Percentiles rank a stretch among this genome's conserved stretches.
These are phyloP conservation scores for Phytopythium vexans DNA, from an alignment of 352 stramenopile genomes.

Conservation along the genomic window DNA sequence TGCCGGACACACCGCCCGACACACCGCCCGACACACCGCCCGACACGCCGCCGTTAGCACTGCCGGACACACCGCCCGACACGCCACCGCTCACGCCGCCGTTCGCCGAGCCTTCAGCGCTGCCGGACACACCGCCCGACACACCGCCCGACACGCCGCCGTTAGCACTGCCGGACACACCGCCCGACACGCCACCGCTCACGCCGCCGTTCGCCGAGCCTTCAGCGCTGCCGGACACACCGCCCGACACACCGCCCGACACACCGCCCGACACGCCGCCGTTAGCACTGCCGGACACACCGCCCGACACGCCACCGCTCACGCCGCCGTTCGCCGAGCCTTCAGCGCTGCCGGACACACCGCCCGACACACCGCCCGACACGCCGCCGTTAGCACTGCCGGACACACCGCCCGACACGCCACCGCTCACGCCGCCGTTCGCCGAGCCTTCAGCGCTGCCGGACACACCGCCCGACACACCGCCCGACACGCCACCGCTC, in stretches of 20 bases:
- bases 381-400: constrained; percentile 1
- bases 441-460: too few relatives aligned
- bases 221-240: not conserved
- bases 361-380: not conserved
- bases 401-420: not conserved
- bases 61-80: too few relatives aligned
- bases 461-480: too few relatives aligned
- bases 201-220: constrained; percentile 1
- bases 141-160: not conserved
- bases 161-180: not conserved
- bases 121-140: too few relatives aligned
- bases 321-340: not conserved
- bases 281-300: not conserved
- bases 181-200: not conserved
- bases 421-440: too few relatives aligned
- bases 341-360: not conserved
- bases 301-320: not conserved
- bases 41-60: too few relatives aligned
- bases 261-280: too few relatives aligned
- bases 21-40: too few relatives aligned
- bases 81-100: too few relatives aligned
- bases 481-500: too few relatives aligned
- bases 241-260: not conserved
- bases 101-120: too few relatives aligned
- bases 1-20: too few relatives aligned